These are phyloP conservation scores for Calonectria naviculata DNA, from an alignment of 2,329 filamentous ascomycete species.

Conservation along the genomic window DNA sequence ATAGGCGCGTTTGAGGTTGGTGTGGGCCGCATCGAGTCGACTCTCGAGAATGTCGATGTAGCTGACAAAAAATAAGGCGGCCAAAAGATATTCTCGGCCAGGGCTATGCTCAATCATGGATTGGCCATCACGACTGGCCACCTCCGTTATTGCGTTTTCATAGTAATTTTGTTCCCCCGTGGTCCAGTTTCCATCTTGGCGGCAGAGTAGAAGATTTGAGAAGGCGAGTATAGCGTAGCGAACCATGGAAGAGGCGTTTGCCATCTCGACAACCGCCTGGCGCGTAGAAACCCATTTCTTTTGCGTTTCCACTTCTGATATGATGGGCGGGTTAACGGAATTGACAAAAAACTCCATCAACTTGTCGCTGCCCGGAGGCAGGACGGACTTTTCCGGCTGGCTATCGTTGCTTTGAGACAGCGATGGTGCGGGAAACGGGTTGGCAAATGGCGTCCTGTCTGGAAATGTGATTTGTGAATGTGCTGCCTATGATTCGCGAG, in stretches of 20 bases:
- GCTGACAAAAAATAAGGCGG: conserved; percentile 63
- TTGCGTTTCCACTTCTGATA: conserved; percentile 63
- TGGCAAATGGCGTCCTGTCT: conserved; percentile 33
- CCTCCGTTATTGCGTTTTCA: conserved; percentile 48
- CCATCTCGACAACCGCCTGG: conserved; percentile 59
- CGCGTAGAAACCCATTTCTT: conserved; percentile 63
- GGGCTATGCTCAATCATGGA: conserved; percentile 43
- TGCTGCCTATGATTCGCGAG: conserved; percentile 21
- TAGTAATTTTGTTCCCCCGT: conserved; percentile 52
- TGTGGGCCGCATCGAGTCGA: conserved; percentile 57
- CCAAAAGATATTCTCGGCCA: conserved; percentile 56
- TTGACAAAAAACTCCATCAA: conserved; percentile 61
- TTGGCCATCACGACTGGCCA: conserved; percentile 38
- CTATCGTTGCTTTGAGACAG: conserved; percentile 34
- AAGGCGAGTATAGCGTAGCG: conserved; percentile 62
- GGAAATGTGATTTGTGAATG: conserved; percentile 39
- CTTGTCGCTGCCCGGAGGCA: conserved; percentile 34
- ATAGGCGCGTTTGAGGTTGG: conserved; percentile 62
- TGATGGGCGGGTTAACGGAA: conserved; percentile 62
- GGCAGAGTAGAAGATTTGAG: conserved; percentile 56
- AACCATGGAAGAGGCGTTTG: conserved; percentile 58
- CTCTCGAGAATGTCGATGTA: conserved; percentile 62
- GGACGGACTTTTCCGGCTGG: conserved; percentile 8
- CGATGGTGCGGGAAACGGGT: conserved; percentile 33
- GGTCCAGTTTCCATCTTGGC: conserved; percentile 44